These are phyloP conservation scores for Coniferiporia sulphurascens DNA, from an alignment of 1,284 basidiomycete species.

Conservation along the genomic window DNA sequence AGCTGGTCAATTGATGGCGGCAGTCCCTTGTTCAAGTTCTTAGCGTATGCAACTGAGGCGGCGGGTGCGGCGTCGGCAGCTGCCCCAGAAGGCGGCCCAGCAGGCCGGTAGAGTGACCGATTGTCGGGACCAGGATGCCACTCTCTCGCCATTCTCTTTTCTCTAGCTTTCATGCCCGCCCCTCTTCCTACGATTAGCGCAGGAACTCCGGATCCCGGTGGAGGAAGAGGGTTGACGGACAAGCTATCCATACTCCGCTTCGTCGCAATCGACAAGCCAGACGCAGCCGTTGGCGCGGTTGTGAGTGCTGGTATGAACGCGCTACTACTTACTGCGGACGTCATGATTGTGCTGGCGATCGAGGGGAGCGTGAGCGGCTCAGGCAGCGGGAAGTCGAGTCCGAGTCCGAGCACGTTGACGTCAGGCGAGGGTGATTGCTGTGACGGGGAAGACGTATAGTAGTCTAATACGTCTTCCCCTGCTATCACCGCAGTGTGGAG, in stretches of 20 bases:
- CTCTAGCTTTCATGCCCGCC: neutral
- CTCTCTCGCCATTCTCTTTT: conserved; percentile 16
- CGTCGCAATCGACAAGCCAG: conserved; percentile 8
- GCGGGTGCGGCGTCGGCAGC: neutral
- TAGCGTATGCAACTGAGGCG: conserved; percentile 8
- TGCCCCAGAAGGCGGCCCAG: neutral
- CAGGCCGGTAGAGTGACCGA: conserved; percentile 1
- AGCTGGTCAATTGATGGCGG: neutral
- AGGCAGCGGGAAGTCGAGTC: conserved; percentile 18
- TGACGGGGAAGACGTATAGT: neutral
- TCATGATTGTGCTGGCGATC: conserved; percentile 15
- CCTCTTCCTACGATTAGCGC: neutral
- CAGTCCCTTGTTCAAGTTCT: conserved; percentile 9
- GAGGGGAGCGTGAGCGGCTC: conserved; percentile 15
- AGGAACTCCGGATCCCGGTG: neutral
- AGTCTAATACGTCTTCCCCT: neutral
- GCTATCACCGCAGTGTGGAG: conserved; percentile 4
- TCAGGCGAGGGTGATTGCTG: conserved; percentile 8
- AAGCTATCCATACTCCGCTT: neutral
- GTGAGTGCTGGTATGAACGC: conserved; percentile 13
- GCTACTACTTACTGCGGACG: conserved; percentile 4
- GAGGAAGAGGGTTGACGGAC: neutral
- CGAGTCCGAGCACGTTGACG: conserved; percentile 14
- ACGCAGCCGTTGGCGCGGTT: conserved; percentile 11
- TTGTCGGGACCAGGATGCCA: conserved; percentile 4